Evolutionary conservation across 345 rosid genomes (phyloP).

Genomic region (Acer negundo): DNA sequence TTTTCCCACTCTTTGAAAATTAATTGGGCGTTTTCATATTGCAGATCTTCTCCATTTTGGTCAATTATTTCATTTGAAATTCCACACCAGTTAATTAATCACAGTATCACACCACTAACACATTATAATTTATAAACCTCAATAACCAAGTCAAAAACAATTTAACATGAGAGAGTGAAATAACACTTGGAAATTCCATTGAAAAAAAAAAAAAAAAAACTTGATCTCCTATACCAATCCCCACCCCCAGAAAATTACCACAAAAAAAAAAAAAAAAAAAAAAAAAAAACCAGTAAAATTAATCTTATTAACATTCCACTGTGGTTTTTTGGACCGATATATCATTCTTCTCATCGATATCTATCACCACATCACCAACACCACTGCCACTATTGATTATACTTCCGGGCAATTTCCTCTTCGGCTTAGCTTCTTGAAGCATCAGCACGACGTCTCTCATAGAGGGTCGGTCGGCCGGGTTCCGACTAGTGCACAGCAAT

Average conservation of each 20-base stretch:
- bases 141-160: constrained; percentile 9
- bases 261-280: not conserved
- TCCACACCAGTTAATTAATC: not conserved
- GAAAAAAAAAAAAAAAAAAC: constrained; percentile 22
- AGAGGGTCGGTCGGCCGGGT: constrained; percentile 87
- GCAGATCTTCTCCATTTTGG: not conserved
- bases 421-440: constrained; percentile 91
- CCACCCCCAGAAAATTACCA: constrained; percentile 35
- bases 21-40: not conserved
- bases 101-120: not conserved
- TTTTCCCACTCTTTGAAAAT: not conserved
- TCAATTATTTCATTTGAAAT: not conserved
- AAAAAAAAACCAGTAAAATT: constrained; percentile 21
- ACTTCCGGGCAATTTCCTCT: constrained; percentile 61
- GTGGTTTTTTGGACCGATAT: constrained; percentile 43
- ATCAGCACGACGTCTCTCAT: constrained; percentile 97
- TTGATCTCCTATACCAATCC: constrained; percentile 58
- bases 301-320: constrained; percentile 53
- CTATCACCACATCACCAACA: constrained; percentile 27
- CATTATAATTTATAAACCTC: constrained; percentile 9
- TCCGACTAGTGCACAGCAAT: constrained; percentile 73
- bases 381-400: constrained; percentile 20
- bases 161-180: constrained; percentile 18
- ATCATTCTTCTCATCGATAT: constrained; percentile 19
- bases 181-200: constrained; percentile 38